Percentiles rank a stretch among this genome's conserved stretches.
These are phyloP conservation scores for Tolypocladium guangdongense DNA, from an alignment of 2,329 filamentous ascomycete genomes.

Conservation along the genomic window DNA sequence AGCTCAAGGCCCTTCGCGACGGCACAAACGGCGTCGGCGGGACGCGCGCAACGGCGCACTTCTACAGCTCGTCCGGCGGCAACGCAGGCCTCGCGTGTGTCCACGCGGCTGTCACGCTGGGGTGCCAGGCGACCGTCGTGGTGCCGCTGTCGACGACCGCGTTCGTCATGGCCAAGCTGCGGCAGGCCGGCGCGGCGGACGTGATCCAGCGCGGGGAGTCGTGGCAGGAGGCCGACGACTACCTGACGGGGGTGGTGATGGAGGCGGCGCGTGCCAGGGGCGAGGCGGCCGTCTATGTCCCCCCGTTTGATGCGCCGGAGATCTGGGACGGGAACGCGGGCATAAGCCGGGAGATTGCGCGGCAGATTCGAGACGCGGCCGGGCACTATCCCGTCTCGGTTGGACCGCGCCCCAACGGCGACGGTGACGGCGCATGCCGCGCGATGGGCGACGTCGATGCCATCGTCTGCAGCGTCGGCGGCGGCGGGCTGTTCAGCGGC, in stretches of 20 bases:
- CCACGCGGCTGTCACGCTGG: conserved; percentile 53
- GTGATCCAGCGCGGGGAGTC: conserved; percentile 56
- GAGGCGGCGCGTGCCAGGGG: conserved; percentile 14
- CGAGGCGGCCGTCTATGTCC: conserved; percentile 44
- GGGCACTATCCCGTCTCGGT: conserved; percentile 6
- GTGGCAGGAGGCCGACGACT: conserved; percentile 58
- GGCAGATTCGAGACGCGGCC: conserved; percentile 19
- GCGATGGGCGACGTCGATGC: conserved; percentile 38
- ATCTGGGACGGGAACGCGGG: conserved; percentile 55
- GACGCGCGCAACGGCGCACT: conserved; percentile 32
- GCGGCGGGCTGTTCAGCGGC: conserved; percentile 71
- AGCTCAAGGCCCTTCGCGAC: conserved; percentile 16
- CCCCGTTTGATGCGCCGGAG: conserved; percentile 55
- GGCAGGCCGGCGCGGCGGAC: conserved; percentile 45
- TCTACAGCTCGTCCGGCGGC: conserved; percentile 65
- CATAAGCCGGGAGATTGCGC: conserved; percentile 36
- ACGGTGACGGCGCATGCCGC: conserved; percentile 53
- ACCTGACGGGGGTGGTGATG: conserved; percentile 46
- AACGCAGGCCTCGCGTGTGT: conserved; percentile 74
- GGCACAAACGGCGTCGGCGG: not conserved
- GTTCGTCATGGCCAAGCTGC: conserved; percentile 58
- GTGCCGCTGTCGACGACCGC: conserved; percentile 55
- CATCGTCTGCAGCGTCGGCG: conserved; percentile 65
- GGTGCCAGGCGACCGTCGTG: conserved; percentile 57
- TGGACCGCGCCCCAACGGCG: conserved; percentile 20